phyloP scores from a whole-genome alignment of 805 yeast genomes.

The Candida wancherniae region DNA sequence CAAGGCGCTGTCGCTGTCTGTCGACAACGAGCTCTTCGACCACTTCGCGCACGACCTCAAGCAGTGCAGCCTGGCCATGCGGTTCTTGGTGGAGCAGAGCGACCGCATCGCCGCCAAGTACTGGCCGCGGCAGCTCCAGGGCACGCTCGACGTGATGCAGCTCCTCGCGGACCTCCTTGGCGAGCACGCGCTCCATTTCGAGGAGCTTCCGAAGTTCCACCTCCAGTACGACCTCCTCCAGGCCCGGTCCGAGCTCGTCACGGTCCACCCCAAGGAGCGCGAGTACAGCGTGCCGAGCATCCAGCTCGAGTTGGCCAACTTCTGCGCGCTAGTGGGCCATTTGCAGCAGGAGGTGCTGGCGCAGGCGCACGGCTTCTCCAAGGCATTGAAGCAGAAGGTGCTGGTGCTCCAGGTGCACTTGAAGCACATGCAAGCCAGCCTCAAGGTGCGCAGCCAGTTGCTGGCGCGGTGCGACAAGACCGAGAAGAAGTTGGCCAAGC shows the following conservation, averaged over 20 bases:
- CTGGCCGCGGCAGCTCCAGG: slow-evolving; percentile 31
- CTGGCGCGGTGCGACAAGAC: slow-evolving; percentile 38
- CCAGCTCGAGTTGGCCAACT: slow-evolving; percentile 23
- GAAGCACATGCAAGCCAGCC: slow-evolving; percentile 33
- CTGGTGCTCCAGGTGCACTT: slow-evolving; percentile 37
- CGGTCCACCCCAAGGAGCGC: slow-evolving; percentile 36
- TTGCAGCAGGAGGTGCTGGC: slow-evolving; percentile 10
- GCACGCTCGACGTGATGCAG: slow-evolving; percentile 25
- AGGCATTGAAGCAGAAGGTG: slow-evolving; percentile 29
- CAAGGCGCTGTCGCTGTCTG: too few species aligned
- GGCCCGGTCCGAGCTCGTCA: slow-evolving; percentile 19
- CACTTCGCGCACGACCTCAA: slow-evolving; percentile 31
- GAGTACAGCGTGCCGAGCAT: slow-evolving; percentile 16
- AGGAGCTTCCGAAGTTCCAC: slow-evolving; percentile 28
- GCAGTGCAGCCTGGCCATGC: slow-evolving; percentile 45
- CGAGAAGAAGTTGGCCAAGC: slow-evolving; percentile 34
- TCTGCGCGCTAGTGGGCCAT: slow-evolving; percentile 18
- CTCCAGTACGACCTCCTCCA: slow-evolving; percentile 24
- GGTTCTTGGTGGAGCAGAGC: slow-evolving; percentile 30
- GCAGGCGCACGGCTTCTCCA: slow-evolving; percentile 24
- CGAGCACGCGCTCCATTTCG: slow-evolving; percentile 35
- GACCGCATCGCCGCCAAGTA: slow-evolving; percentile 19
- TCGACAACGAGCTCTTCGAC: slow-evolving; percentile 7
- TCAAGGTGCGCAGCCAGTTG: slow-evolving; percentile 42
- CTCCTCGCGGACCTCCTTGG: slow-evolving; percentile 26